A percentile compares a stretch with the other conserved stretches of the same genome.
Evolutionary conservation across 108 stramenopile species (phyloP).

Genomic region (Epithemia pelagica): DNA sequence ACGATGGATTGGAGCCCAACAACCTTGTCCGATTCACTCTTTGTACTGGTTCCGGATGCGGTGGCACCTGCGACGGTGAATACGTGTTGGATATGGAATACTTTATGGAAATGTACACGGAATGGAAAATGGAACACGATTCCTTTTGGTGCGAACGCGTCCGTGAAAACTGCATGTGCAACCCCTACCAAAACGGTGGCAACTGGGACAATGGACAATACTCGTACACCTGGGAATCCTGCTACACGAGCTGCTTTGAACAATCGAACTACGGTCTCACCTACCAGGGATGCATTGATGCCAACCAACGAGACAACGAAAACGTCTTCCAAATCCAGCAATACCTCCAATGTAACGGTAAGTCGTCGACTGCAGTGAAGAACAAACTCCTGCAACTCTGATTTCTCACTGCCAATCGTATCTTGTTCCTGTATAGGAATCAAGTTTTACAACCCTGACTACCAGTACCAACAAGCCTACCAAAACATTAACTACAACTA

Average conservation of each 20-base stretch:
- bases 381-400: too few relatives aligned
- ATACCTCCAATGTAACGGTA: not conserved
- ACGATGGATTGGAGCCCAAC: not conserved
- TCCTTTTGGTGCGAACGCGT: not conserved
- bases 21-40: not conserved
- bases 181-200: not conserved
- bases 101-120: not conserved
- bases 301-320: not conserved
- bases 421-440: not conserved
- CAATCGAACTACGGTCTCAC: not conserved
- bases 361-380: too few relatives aligned
- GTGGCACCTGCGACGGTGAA: not conserved
- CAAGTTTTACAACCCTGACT: not conserved
- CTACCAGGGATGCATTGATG: not conserved
- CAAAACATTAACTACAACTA: not conserved
- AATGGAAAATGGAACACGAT: not conserved
- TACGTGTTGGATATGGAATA: not conserved
- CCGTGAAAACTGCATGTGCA: not conserved
- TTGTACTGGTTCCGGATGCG: not conserved
- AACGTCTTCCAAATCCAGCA: not conserved
- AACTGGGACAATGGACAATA: too few relatives aligned
- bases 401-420: too few relatives aligned
- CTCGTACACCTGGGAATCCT: not conserved
- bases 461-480: not conserved
- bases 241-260: not conserved